A percentile compares a stretch with the other conserved stretches of the same genome.
Evolutionary conservation across 2,329 filamentous ascomycete species (phyloP).

Genomic region (Pestalotiopsis fici): DNA sequence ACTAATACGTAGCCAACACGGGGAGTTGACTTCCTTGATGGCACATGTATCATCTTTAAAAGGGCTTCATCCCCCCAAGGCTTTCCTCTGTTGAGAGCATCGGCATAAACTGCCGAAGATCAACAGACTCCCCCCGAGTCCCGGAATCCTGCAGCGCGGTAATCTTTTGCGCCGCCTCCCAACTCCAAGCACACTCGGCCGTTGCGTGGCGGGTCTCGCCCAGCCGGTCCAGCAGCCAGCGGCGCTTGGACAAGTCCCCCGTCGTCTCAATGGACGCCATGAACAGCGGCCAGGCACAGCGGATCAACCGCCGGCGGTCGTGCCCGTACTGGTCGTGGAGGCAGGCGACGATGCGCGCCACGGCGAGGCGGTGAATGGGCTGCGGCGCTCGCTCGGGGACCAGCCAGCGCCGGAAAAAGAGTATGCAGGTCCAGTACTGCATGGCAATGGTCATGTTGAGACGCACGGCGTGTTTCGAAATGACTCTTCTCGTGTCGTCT

Average conservation of each 20-base stretch:
- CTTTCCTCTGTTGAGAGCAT: neutral
- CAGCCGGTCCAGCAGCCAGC: slow-evolving; percentile 2
- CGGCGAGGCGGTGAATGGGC: neutral
- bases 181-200: slow-evolving; percentile 10
- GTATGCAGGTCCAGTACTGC: slow-evolving; percentile 7
- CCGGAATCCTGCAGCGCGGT: neutral
- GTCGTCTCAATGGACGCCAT: slow-evolving; percentile 10
- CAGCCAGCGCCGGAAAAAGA: slow-evolving; percentile 13
- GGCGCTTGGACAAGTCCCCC: neutral
- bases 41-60: too few relatives aligned
- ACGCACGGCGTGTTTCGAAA: neutral
- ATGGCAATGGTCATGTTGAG: neutral
- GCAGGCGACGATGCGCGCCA: neutral
- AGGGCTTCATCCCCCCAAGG: too few relatives aligned
- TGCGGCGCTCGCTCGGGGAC: neutral
- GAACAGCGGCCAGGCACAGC: slow-evolving; percentile 11
- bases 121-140: neutral
- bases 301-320: slow-evolving; percentile 5
- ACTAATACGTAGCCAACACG: too few relatives aligned
- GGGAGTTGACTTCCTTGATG: too few relatives aligned
- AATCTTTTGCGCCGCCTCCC: slow-evolving; percentile 2
- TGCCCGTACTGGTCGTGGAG: neutral
- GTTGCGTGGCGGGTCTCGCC: neutral
- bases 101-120: neutral
- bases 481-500: neutral